These are phyloP conservation scores for Pseudohalonectria lignicola DNA, from an alignment of 2,329 filamentous ascomycete genomes.

Conservation along the genomic window DNA sequence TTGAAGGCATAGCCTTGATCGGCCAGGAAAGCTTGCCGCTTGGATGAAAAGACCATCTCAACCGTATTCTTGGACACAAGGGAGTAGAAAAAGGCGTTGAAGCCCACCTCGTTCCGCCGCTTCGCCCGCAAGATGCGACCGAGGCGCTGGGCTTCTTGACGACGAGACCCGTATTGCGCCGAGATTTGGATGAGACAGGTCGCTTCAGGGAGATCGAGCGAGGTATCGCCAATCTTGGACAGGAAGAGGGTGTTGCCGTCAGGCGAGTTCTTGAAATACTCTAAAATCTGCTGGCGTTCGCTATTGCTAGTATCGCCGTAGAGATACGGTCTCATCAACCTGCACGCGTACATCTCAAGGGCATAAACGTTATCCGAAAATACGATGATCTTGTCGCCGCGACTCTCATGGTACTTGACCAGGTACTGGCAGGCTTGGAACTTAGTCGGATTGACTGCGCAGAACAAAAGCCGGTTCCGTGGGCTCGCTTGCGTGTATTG, in stretches of 20 bases:
- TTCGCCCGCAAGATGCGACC: constrained; percentile 91
- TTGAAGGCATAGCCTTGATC: constrained; percentile 98
- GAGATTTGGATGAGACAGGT: constrained; percentile 95
- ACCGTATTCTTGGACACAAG: constrained; percentile 94
- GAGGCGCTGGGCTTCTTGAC: constrained; percentile 87
- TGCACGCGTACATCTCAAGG: constrained; percentile 70
- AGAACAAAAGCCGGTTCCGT: constrained; percentile 44
- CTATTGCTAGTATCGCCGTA: constrained; percentile 80
- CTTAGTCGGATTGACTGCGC: constrained; percentile 95
- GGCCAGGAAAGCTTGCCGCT: constrained; percentile 89
- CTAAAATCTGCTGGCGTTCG: constrained; percentile 75
- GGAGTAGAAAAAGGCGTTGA: constrained; percentile 98
- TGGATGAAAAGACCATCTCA: constrained; percentile 95
- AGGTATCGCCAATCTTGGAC: constrained; percentile 94
- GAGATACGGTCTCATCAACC: constrained; percentile 78
- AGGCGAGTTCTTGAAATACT: constrained; percentile 90
- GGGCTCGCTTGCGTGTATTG: constrained; percentile 42
- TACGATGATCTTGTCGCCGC: constrained; percentile 95
- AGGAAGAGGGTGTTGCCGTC: constrained; percentile 85
- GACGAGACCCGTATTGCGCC: constrained; percentile 88
- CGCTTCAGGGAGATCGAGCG: constrained; percentile 88
- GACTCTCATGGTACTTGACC: constrained; percentile 90
- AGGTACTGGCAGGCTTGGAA: constrained; percentile 94
- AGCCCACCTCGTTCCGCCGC: constrained; percentile 89
- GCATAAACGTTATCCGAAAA: constrained; percentile 97